Evolutionary conservation across 352 stramenopile species (phyloP), one percentile per base, ranked within the genome.

Genomic region (Phytophthora syringae): DNA sequence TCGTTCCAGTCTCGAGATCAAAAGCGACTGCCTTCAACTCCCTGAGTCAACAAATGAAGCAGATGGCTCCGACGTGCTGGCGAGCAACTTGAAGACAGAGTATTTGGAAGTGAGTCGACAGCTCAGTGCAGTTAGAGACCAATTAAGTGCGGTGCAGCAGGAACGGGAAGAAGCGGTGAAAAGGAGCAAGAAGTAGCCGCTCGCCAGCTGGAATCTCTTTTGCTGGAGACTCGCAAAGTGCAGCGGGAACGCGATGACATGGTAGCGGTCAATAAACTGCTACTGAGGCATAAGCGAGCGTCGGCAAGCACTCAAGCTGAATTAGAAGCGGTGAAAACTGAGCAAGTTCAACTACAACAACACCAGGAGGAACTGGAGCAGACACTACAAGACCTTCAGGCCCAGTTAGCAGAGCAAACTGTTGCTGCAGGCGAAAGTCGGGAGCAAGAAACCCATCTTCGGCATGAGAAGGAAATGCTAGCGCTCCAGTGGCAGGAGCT

Each of bases 401-500:
- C 51, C 28, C 51, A 74, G 52, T 55, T 82, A 15, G 60, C 49
- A 24, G 58, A 78, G 27, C 68, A 85, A 22, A 67, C 53, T 5
- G 25, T 43, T 7, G 40, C 56, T 1, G 43, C 60, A 3, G 39
- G 72, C 16, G 70, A 74, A 30, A 64, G 55, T 11, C 52, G 53
- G 25, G 59, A 58, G 30, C 67, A 71, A 36, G 57, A 74, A 10
- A 73, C 71, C 22, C 39, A 70, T 5, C 69, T 90, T 7, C 67
- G 67, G 7, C 72, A 86, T 34, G 74, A 84, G 12, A 70, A 78
- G 24, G 78, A 88, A 24, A 75, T 72, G 28, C 39, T 78, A 9
- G 30, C 63, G 9, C 63, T 86, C 25, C 69, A 71, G 16, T 73
- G 71, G 60, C 66, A 79, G 9, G 82, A 89, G 60, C 62, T 90